Evolutionary conservation across 768 basidiomycete species (phyloP).

Genomic region (Termitomyces sp.): DNA sequence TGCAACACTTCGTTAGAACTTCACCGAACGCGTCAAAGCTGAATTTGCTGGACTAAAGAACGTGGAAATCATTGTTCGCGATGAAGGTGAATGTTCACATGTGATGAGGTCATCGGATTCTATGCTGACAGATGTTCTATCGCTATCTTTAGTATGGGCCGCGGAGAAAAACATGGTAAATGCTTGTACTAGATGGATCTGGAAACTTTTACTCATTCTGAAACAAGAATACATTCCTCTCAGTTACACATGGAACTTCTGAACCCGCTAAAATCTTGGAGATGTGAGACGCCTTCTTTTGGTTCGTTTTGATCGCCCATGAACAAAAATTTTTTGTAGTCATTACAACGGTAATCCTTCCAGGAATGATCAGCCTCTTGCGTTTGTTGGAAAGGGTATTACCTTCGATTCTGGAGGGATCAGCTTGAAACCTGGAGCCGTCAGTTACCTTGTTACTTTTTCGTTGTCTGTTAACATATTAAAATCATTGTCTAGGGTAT

Average conservation of each 20-base stretch:
- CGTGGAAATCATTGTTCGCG: slow-evolving; percentile 63
- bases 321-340: slow-evolving; percentile 27
- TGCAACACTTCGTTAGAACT: slow-evolving; percentile 34
- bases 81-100: slow-evolving; percentile 50
- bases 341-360: slow-evolving; percentile 75
- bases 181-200: not conserved
- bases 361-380: slow-evolving; percentile 54
- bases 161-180: slow-evolving; percentile 75
- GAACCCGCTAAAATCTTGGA: slow-evolving; percentile 87
- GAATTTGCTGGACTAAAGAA: slow-evolving; percentile 64
- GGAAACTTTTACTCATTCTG: not conserved
- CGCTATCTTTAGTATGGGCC: slow-evolving; percentile 59
- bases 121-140: slow-evolving; percentile 1
- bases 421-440: slow-evolving; percentile 71
- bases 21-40: slow-evolving; percentile 62
- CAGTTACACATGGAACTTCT: slow-evolving; percentile 74
- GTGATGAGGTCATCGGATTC: not conserved
- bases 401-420: slow-evolving; percentile 90
- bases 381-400: slow-evolving; percentile 83
- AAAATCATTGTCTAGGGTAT: slow-evolving; percentile 43
- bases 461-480: not conserved
- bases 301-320: not conserved
- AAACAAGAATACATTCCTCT: slow-evolving; percentile 71
- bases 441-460: slow-evolving; percentile 23
- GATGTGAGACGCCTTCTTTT: slow-evolving; percentile 40